phyloP scores from a whole-genome alignment of 176 grass and related monocot genomes.

The Luzula sylvatica region DNA sequence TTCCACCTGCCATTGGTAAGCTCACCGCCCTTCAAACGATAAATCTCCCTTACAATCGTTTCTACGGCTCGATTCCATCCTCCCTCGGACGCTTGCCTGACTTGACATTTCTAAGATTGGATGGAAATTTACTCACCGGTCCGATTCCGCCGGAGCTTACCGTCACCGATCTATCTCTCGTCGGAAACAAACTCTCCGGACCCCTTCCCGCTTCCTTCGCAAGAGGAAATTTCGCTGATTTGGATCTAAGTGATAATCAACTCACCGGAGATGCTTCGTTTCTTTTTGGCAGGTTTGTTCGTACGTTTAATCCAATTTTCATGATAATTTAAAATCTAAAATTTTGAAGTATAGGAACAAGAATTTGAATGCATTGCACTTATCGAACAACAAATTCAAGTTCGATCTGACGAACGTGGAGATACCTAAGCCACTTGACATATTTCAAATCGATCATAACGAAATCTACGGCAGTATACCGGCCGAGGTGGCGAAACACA shows the following conservation, averaged over 20 bases:
- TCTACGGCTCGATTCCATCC: constrained; percentile 28
- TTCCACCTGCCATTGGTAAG: constrained; percentile 31
- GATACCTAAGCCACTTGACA: constrained; percentile 27
- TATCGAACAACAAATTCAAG: constrained; percentile 33
- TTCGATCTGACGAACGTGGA: constrained; percentile 41
- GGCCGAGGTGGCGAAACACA: constrained; percentile 13
- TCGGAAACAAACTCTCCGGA: constrained; percentile 35
- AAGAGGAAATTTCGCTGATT: constrained; percentile 7
- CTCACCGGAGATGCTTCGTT: constrained; percentile 42
- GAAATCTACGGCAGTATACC: constrained; percentile 45
- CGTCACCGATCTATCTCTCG: constrained; percentile 21
- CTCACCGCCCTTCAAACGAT: constrained; percentile 29
- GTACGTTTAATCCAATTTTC: not conserved
- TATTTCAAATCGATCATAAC: constrained; percentile 36
- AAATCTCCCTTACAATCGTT: constrained; percentile 39
- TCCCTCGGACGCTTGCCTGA: constrained; percentile 33
- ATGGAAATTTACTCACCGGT: constrained; percentile 38
- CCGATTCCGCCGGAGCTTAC: constrained; percentile 27
- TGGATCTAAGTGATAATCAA: constrained; percentile 34
- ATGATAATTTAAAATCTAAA: not conserved
- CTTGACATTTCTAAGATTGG: constrained; percentile 40
- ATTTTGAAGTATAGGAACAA: constrained; percentile 10
- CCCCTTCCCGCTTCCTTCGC: constrained; percentile 30
- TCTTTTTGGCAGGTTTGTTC: constrained; percentile 37
- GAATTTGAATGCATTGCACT: constrained; percentile 24